Percentiles rank a stretch among this genome's conserved stretches.
These are phyloP conservation scores for Boletellus sp. DNA, from an alignment of 768 basidiomycete genomes.

Conservation along the genomic window DNA sequence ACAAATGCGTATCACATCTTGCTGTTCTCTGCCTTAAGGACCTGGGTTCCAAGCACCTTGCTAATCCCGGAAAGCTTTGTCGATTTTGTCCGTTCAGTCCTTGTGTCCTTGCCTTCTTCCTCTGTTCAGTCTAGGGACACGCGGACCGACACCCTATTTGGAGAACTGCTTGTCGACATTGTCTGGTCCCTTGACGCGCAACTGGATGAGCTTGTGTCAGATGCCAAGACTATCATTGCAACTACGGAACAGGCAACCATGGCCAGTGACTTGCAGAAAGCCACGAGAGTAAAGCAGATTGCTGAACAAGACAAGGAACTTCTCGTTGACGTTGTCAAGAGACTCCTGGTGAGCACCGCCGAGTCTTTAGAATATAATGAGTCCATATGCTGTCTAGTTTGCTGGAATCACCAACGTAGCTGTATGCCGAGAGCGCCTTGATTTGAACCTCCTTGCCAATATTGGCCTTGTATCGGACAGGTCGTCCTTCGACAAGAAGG, in stretches of 20 bases:
- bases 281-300: conserved; percentile 45
- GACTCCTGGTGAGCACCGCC: conserved; percentile 47
- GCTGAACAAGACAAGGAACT: conserved; percentile 64
- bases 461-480: conserved; percentile 72
- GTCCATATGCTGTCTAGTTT: conserved; percentile 39
- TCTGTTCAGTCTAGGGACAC: conserved; percentile 37
- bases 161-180: conserved; percentile 72
- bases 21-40: conserved; percentile 52
- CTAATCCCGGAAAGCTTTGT: conserved; percentile 52
- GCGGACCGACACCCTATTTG: conserved; percentile 46
- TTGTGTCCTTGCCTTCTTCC: conserved; percentile 64
- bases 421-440: conserved; percentile 72
- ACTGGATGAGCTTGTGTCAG: conserved; percentile 64
- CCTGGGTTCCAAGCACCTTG: conserved; percentile 48
- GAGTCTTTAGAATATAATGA: neutral
- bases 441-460: conserved; percentile 56
- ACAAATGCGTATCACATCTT: conserved; percentile 69
- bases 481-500: conserved; percentile 66
- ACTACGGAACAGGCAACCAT: conserved; percentile 25
- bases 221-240: conserved; percentile 45
- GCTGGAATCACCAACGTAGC: conserved; percentile 52
- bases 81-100: conserved; percentile 60
- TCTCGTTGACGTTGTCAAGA: conserved; percentile 54
- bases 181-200: conserved; percentile 79
- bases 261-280: conserved; percentile 25